Evolutionary conservation across 2,329 filamentous ascomycete genomes (phyloP), one percentile per base, ranked within the genome.

Genomic region (Fusarium sp.): DNA sequence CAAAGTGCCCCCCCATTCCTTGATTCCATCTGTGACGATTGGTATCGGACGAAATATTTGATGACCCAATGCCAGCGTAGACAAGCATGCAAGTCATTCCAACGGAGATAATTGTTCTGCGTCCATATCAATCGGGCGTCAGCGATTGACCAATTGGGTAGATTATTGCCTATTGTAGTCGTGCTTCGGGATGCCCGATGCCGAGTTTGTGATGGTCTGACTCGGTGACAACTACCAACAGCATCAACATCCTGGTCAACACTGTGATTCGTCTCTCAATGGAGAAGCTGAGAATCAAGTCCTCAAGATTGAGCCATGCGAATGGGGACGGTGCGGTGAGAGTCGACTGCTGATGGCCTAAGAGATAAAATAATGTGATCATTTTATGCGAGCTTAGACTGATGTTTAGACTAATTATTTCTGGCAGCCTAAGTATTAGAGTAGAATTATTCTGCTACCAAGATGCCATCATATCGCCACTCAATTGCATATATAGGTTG

Each of bases 211-310:
- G 16, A 25, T 50, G 30, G 2, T 50, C 30, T 50, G 47, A 50
- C 47, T 25, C 20, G 7, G n/a, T 2, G 12, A 30, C 11, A n/a
- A n/a, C 47, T 14, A 10, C 25, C 45, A 9, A 28, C 14, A 11
- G 7, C 10, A 7, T 40, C 30, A 8, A n/a, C 7, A 32, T 18
- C 28, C 47, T 12, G 4, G 47, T 7, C 20, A n/a, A 4, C 9
- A 21, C 0, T 20, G 0, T 2, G 4, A 49, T 49, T 49, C 20
- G 47, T 2, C 20, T 2, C 5, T 10, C 1, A 1, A 2, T 2
- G 0, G 9, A 23, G 4, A 7, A 25, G 11, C 47, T 25, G 20
- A 2, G 5, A 25, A 21, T 0, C 7, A 1, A 50, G 47, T 16
- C 20, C 47, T 34, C 20, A 25, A 11, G 2, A 32, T 12, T 34